phyloP scores from a whole-genome alignment of 148 eudicot species.

The Rhododendron vialii region DNA sequence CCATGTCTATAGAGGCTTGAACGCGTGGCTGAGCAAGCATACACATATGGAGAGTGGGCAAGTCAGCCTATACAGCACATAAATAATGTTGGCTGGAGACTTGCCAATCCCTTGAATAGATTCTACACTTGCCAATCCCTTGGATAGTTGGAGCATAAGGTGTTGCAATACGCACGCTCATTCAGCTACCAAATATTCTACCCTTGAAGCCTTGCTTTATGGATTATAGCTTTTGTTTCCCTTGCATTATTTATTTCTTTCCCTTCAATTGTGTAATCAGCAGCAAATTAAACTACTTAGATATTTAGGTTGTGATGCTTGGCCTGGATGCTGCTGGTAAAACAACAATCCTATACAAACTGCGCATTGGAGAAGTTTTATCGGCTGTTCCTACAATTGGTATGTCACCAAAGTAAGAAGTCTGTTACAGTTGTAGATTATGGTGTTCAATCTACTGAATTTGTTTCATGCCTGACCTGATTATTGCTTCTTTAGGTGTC shows the following conservation, averaged over 20 bases:
- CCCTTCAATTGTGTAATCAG: not conserved
- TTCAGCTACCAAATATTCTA: not conserved
- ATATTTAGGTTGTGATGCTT: conserved; percentile 88
- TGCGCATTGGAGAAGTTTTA: conserved; percentile 94
- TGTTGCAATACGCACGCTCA: not conserved
- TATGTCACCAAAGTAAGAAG: conserved; percentile 19
- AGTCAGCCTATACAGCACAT: no score
- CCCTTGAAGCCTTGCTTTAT: not conserved
- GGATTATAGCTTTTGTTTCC: not conserved
- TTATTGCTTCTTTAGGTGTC: not conserved
- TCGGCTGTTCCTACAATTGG: conserved; percentile 99
- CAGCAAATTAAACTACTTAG: conserved; percentile 13
- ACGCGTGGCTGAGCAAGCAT: no score
- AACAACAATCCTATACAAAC: conserved; percentile 94
- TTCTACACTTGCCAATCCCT: no score
- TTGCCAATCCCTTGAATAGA: no score
- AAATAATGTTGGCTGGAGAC: no score
- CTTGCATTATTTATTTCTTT: not conserved
- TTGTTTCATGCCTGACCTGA: not conserved
- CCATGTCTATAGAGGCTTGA: no score
- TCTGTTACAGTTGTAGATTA: not conserved
- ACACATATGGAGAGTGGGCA: no score
- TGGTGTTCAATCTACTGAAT: not conserved
- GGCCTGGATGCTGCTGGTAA: conserved; percentile 99
- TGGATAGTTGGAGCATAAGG: no score